Evolutionary conservation across 2,329 filamentous ascomycete species (phyloP).

Genomic region (Colletotrichum magnum): DNA sequence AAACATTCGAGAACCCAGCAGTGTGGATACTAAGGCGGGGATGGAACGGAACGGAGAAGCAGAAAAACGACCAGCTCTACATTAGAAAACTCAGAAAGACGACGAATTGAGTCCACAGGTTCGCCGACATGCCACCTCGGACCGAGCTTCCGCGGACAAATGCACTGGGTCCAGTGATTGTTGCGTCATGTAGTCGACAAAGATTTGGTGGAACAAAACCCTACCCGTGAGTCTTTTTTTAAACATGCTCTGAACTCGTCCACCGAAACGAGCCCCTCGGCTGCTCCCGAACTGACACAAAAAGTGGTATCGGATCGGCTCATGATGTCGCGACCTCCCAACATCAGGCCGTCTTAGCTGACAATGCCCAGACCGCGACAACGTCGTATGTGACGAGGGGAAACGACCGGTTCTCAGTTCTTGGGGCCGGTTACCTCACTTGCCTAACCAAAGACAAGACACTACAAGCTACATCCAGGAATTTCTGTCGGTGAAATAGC

Average conservation of each 20-base stretch:
- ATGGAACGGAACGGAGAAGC: not conserved
- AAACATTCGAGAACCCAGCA: not conserved
- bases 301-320: slow-evolving; percentile 34
- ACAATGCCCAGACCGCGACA: slow-evolving; percentile 11
- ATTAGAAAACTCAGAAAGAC: too few relatives aligned
- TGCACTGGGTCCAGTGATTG: not conserved
- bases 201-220: not conserved
- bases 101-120: not conserved
- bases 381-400: not conserved
- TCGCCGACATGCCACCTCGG: slow-evolving; percentile 13
- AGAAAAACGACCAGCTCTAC: too few relatives aligned
- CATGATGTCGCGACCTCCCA: slow-evolving; percentile 28
- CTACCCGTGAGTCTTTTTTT: not conserved
- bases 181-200: not conserved
- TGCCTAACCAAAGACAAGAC: not conserved
- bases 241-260: not conserved
- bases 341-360: slow-evolving; percentile 20
- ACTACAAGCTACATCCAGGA: too few relatives aligned
- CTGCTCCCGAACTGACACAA: slow-evolving; percentile 30
- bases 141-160: slow-evolving; percentile 3
- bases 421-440: not conserved
- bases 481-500: slow-evolving; percentile 19
- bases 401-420: not conserved
- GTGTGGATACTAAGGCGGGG: not conserved
- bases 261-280: slow-evolving; percentile 7